Percentiles rank a stretch among this genome's conserved stretches.
These are phyloP conservation scores for Entomortierella parvispora DNA, from an alignment of 192 early-diverging fungal species.

Conservation along the genomic window DNA sequence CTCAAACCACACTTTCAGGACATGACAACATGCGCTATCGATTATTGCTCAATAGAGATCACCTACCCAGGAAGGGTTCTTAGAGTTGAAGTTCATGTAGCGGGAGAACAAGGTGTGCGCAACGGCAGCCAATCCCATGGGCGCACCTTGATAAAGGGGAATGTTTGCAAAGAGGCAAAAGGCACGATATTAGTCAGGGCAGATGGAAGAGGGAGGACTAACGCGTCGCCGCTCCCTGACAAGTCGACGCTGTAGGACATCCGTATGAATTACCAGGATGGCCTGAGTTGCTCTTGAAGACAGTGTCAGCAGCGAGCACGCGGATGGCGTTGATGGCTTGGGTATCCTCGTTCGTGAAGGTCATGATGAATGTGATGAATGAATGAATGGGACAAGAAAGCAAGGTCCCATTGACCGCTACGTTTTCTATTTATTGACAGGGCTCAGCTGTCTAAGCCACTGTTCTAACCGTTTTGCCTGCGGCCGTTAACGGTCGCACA, in stretches of 20 bases:
- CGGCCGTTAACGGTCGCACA: no score
- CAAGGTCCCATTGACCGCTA: background rate
- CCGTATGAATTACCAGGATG: conserved; percentile 77
- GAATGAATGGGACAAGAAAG: background rate
- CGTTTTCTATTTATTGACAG: background rate
- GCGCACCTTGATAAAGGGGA: conserved; percentile 69
- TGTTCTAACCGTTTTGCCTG: no score
- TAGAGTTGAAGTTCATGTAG: conserved; percentile 87
- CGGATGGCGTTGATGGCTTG: conserved; percentile 90
- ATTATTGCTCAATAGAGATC: no score
- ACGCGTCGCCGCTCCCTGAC: no score
- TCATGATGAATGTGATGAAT: conserved; percentile 17
- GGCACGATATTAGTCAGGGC: background rate
- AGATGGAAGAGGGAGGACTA: background rate
- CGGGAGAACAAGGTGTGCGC: conserved; percentile 88
- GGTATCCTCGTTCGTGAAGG: conserved; percentile 47
- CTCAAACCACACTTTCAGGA: no score
- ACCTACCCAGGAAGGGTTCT: conserved; percentile 88
- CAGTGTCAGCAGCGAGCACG: conserved; percentile 88
- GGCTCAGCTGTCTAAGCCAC: no score
- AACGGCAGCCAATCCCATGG: conserved; percentile 99
- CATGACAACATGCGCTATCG: no score
- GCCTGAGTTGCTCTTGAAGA: conserved; percentile 91
- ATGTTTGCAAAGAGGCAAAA: background rate
- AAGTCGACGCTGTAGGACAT: no score